These are phyloP conservation scores for Fonsecaea monophora DNA, from an alignment of 2,329 filamentous ascomycete genomes.

Conservation along the genomic window DNA sequence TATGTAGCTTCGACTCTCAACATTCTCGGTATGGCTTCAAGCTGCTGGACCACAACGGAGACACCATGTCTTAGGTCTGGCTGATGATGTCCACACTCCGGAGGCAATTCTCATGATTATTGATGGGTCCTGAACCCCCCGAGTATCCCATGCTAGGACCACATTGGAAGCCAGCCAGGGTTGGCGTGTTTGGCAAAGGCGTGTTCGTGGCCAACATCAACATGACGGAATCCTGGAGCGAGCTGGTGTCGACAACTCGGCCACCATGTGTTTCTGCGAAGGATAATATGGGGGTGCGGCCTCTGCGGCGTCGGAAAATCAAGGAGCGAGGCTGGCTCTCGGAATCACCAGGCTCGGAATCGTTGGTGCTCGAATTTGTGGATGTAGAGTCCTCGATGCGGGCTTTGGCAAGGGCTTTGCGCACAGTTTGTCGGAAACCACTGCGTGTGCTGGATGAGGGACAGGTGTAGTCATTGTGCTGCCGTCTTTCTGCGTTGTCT, in stretches of 20 bases:
- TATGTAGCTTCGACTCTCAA: background rate
- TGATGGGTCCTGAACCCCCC: background rate
- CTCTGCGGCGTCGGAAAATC: conserved; percentile 29
- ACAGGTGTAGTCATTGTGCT: background rate
- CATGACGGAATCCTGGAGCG: conserved; percentile 34
- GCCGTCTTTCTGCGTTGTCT: background rate
- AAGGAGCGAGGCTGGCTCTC: conserved; percentile 13
- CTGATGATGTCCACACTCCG: conserved; percentile 11
- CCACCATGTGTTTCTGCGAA: conserved; percentile 32
- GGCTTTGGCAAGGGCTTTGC: conserved; percentile 31
- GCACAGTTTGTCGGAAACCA: conserved; percentile 33
- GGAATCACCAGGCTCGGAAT: conserved; percentile 6
- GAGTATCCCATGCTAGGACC: background rate
- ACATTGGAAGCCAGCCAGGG: conserved; percentile 4
- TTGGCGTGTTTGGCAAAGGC: conserved; percentile 31
- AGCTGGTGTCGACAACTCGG: conserved; percentile 32
- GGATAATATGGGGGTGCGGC: conserved; percentile 19
- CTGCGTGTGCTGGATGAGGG: conserved; percentile 30
- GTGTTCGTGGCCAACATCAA: conserved; percentile 36
- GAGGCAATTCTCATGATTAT: background rate
- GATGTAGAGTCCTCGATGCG: conserved; percentile 16
- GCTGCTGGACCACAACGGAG: background rate
- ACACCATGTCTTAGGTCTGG: background rate
- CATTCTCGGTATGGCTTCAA: background rate
- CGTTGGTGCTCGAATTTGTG: background rate